These are phyloP conservation scores for Canariomyces notabilis DNA, from an alignment of 2,329 filamentous ascomycete genomes.

Conservation along the genomic window DNA sequence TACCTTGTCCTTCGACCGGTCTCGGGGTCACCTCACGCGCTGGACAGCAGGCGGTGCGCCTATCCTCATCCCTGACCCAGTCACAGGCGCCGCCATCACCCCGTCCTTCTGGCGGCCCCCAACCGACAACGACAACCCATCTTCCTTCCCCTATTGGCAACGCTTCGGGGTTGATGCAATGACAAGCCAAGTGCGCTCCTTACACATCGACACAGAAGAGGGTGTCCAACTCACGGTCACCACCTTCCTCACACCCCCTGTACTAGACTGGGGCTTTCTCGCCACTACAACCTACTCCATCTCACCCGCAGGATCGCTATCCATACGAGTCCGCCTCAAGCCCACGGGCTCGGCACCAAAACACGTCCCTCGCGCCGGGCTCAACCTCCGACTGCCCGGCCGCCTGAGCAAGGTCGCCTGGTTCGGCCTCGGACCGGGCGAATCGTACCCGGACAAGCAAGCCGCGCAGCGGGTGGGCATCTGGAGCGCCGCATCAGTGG, in stretches of 20 bases:
- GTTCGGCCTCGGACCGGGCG: conserved; percentile 59
- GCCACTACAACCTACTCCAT: conserved; percentile 50
- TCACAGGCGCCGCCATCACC: conserved; percentile 33
- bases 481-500: conserved; percentile 37
- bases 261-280: conserved; percentile 56
- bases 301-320: conserved; percentile 38
- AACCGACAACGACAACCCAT: conserved; percentile 59
- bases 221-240: conserved; percentile 37
- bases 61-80: conserved; percentile 34
- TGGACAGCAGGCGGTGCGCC: conserved; percentile 36
- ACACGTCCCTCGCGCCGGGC: conserved; percentile 57
- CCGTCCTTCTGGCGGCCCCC: conserved; percentile 58
- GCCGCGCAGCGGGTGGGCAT: conserved; percentile 48
- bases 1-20: conserved; percentile 40
- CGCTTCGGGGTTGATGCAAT: conserved; percentile 45
- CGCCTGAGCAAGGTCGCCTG: conserved; percentile 47
- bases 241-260: conserved; percentile 51
- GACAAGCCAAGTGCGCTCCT: conserved; percentile 42
- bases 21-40: conserved; percentile 38
- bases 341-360: conserved; percentile 46
- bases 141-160: conserved; percentile 54
- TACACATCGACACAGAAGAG: conserved; percentile 25
- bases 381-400: conserved; percentile 49
- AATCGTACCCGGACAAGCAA: conserved; percentile 61
- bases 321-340: conserved; percentile 40